phyloP scores from a whole-genome alignment of 2,329 filamentous ascomycete species.

The Cytospora leucostoma region DNA sequence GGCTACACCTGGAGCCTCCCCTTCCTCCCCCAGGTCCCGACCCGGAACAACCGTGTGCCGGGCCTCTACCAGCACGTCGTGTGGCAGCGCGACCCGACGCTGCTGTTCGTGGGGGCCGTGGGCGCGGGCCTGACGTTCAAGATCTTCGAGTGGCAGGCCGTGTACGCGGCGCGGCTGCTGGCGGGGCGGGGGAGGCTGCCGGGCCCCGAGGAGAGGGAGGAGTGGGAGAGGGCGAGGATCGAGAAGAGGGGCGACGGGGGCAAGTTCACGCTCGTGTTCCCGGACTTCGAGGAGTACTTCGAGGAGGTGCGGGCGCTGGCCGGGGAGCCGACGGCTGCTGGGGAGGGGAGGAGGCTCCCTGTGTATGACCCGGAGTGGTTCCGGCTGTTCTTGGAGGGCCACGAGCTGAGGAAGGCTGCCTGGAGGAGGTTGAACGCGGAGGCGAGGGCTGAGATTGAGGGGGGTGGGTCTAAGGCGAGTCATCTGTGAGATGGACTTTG shows the following conservation, averaged over 20 bases:
- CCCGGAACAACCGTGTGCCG: conserved; percentile 57
- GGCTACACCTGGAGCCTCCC: conserved; percentile 67
- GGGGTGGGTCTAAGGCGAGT: background rate
- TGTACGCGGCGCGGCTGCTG: conserved; percentile 59
- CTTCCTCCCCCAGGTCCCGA: conserved; percentile 55
- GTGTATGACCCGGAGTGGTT: conserved; percentile 50
- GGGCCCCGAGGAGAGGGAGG: conserved; percentile 46
- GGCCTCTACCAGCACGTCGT: conserved; percentile 61
- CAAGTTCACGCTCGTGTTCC: conserved; percentile 58
- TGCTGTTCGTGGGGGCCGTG: conserved; percentile 61
- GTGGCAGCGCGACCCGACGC: conserved; percentile 53
- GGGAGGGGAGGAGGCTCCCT: conserved; percentile 48
- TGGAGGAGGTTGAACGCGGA: conserved; percentile 55
- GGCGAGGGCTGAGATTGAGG: conserved; percentile 31
- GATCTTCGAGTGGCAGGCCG: conserved; percentile 69
- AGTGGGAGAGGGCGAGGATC: conserved; percentile 61
- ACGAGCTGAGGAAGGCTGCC: conserved; percentile 58
- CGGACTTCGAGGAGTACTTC: conserved; percentile 67
- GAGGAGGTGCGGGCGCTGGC: conserved; percentile 54
- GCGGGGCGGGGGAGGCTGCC: conserved; percentile 57
- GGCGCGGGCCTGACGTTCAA: conserved; percentile 64
- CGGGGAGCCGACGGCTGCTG: conserved; percentile 44
- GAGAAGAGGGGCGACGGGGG: conserved; percentile 55
- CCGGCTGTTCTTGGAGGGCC: conserved; percentile 53
- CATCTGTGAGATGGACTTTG: background rate